Evolutionary conservation across 208 protist species (phyloP).

Genomic region (Tritrichomonas foetus): DNA sequence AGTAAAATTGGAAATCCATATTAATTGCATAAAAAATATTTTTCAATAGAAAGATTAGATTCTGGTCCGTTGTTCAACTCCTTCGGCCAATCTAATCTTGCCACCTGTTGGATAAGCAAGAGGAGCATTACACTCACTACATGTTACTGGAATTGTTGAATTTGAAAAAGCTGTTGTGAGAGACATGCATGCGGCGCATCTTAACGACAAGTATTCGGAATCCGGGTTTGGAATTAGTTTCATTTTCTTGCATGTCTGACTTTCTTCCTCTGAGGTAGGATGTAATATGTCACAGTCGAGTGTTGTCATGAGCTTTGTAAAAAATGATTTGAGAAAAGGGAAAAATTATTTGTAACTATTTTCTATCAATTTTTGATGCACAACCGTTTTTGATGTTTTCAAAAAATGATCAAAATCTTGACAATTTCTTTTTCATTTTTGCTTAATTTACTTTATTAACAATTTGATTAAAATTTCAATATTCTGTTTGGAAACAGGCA

Average conservation of each 20-base stretch:
- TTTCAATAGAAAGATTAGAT: neutral
- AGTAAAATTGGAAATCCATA: too few relatives aligned
- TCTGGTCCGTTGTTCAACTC: neutral
- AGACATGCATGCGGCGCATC: neutral
- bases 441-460: too few relatives aligned
- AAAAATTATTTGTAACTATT: too few relatives aligned
- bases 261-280: neutral
- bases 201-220: neutral
- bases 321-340: too few relatives aligned
- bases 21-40: neutral
- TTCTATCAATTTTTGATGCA: too few relatives aligned
- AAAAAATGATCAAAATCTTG: too few relatives aligned
- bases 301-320: too few relatives aligned
- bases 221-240: conserved; percentile 27
- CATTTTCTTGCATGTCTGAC: neutral
- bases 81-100: neutral
- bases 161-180: conserved; percentile 32
- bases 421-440: too few relatives aligned
- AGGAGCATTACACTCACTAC: neutral
- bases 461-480: too few relatives aligned
- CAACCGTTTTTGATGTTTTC: too few relatives aligned
- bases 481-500: too few relatives aligned
- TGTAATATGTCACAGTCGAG: neutral
- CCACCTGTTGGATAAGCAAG: conserved; percentile 33
- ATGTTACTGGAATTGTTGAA: neutral